A percentile compares a stretch with the other conserved stretches of the same genome.
Conservation (phyloP, 805 yeast genomes). For the Jamesozyma rosinii region DNA sequence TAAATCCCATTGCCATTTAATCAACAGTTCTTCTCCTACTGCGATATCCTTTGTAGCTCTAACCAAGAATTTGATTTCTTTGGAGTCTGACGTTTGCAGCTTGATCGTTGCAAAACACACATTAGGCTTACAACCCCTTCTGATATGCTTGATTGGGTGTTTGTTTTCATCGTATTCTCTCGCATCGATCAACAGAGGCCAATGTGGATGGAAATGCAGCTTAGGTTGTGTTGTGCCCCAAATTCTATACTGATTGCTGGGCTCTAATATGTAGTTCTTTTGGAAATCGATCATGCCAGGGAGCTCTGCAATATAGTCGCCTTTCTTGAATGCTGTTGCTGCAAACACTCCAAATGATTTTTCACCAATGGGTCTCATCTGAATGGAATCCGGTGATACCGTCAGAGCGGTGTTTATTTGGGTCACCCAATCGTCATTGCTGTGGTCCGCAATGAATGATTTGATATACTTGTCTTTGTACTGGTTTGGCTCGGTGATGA, state of each 20-base stretch:
- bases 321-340: slow-evolving; percentile 34
- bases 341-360: slow-evolving; percentile 42
- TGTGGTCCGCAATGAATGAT: slow-evolving; percentile 45
- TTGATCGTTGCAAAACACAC: slow-evolving; percentile 49
- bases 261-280: slow-evolving; percentile 51
- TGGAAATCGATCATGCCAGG: slow-evolving; percentile 67
- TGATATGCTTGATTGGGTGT: slow-evolving; percentile 50
- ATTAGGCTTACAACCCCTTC: slow-evolving; percentile 72
- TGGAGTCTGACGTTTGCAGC: slow-evolving; percentile 21
- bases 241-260: slow-evolving; percentile 64
- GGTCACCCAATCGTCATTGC: slow-evolving; percentile 33
- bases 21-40: slow-evolving; percentile 61
- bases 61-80: slow-evolving; percentile 44
- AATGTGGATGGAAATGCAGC: slow-evolving; percentile 46
- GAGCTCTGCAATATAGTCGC: slow-evolving; percentile 49
- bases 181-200: slow-evolving; percentile 69
- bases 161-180: slow-evolving; percentile 69
- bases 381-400: slow-evolving; percentile 1
- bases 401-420: slow-evolving; percentile 8
- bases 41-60: slow-evolving; percentile 48
- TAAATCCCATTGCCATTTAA: slow-evolving; percentile 86
- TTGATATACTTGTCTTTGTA: slow-evolving; percentile 34
- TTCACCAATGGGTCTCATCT: background rate
- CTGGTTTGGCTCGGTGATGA: background rate
- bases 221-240: slow-evolving; percentile 63